Percentiles rank a stretch among this genome's conserved stretches.
phyloP scores from a whole-genome alignment of 176 grass and related monocot species.

The Tillandsia leiboldiana region DNA sequence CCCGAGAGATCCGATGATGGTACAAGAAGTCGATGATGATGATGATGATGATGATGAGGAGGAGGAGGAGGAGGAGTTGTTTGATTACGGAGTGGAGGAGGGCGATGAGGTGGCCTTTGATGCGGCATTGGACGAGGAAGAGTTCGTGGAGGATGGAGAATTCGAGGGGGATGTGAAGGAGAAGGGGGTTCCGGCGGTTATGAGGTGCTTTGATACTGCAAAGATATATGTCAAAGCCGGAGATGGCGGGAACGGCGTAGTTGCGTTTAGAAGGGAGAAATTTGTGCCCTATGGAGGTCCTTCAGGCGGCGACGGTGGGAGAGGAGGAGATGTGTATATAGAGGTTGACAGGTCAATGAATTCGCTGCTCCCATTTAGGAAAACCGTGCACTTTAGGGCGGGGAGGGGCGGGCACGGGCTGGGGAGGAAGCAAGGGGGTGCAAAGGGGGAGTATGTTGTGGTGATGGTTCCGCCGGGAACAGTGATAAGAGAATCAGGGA shows the following conservation, averaged over 20 bases:
- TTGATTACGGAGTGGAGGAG: neutral
- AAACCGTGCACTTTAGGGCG: constrained; percentile 77
- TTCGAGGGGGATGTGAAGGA: constrained; percentile 50
- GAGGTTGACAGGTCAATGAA: constrained; percentile 88
- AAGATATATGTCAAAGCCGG: constrained; percentile 89
- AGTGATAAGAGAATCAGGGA: constrained; percentile 46
- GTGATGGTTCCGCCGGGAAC: constrained; percentile 85
- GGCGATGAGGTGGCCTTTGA: constrained; percentile 15
- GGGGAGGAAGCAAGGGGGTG: constrained; percentile 73
- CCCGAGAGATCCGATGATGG: constrained; percentile 2
- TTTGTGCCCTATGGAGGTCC: constrained; percentile 82
- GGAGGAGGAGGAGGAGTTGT: constrained; percentile 16
- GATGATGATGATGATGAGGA: constrained; percentile 18
- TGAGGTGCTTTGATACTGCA: constrained; percentile 90
- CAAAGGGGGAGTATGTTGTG: constrained; percentile 75
- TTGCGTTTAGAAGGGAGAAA: constrained; percentile 90
- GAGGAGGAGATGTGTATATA: constrained; percentile 73
- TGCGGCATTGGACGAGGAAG: constrained; percentile 9
- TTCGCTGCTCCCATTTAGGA: constrained; percentile 85
- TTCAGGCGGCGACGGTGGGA: constrained; percentile 84
- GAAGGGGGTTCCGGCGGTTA: constrained; percentile 91
- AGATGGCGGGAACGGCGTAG: constrained; percentile 84
- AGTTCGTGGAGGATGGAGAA: constrained; percentile 12
- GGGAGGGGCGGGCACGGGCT: constrained; percentile 66
- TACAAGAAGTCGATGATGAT: constrained; percentile 17